phyloP scores from a whole-genome alignment of 306 rosid genomes.

The Gynostemma pentaphyllum region DNA sequence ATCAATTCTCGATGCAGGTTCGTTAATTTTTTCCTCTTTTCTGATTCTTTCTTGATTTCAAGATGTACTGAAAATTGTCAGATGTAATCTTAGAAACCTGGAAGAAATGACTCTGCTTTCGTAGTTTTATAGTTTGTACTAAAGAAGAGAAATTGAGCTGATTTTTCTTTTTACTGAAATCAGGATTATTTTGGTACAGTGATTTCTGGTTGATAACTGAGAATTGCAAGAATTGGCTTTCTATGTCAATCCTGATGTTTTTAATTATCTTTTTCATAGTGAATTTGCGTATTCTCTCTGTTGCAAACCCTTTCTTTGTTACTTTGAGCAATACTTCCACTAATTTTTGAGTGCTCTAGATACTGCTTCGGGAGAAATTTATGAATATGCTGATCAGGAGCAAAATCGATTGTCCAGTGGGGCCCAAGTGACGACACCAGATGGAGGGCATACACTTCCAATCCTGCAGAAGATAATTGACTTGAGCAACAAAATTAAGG shows the following conservation, averaged over 20 bases:
- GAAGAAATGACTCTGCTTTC: not conserved
- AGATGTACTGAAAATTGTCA: not conserved
- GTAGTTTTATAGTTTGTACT: constrained; percentile 2
- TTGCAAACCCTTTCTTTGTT: not conserved
- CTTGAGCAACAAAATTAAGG: constrained; percentile 58
- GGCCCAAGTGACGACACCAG: constrained; percentile 41
- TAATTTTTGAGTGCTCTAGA: constrained; percentile 17
- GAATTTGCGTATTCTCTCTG: not conserved
- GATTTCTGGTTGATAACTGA: not conserved
- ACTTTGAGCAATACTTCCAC: not conserved
- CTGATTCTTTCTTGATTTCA: not conserved
- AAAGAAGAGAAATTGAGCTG: not conserved
- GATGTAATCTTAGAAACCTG: not conserved
- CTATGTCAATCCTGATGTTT: not conserved
- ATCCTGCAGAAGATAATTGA: constrained; percentile 56
- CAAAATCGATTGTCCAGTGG: constrained; percentile 35
- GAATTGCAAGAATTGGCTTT: not conserved
- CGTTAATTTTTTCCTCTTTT: not conserved
- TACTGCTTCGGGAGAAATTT: constrained; percentile 18
- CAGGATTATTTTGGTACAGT: too few species aligned
- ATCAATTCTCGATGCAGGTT: constrained; percentile 32
- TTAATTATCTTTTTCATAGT: not conserved
- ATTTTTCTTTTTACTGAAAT: not conserved
- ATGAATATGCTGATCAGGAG: constrained; percentile 24
- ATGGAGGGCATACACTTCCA: constrained; percentile 60